phyloP scores from a whole-genome alignment of 108 stramenopile species.

The Nannochloropsis oceanica region DNA sequence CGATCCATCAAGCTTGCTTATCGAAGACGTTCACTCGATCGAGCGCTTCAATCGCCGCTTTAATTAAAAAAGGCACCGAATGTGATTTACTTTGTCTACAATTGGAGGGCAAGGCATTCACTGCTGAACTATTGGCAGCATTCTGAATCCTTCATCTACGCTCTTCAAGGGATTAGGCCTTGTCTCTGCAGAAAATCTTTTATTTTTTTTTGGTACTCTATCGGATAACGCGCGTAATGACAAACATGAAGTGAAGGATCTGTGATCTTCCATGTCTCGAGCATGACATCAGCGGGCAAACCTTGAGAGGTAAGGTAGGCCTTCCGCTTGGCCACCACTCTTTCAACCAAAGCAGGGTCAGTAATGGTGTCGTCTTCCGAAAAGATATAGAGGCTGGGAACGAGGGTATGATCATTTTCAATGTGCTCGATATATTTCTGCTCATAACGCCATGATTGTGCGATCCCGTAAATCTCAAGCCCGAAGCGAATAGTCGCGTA shows the following conservation, averaged over 20 bases:
- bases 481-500: neutral
- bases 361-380: neutral
- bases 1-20: too few relatives aligned
- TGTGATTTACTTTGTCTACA: too few relatives aligned
- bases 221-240: neutral
- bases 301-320: neutral
- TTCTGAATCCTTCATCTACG: too few relatives aligned
- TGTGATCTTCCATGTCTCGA: neutral
- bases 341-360: neutral
- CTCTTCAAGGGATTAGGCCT: neutral
- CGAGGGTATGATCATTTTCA: neutral
- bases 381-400: neutral
- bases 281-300: neutral
- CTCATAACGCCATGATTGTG: neutral
- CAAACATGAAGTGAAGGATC: neutral
- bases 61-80: too few relatives aligned
- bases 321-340: neutral
- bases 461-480: neutral
- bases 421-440: neutral
- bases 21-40: too few relatives aligned
- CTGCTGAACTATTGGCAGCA: too few relatives aligned
- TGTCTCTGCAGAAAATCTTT: neutral
- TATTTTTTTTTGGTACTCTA: neutral
- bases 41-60: too few relatives aligned
- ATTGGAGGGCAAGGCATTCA: too few relatives aligned